Evolutionary conservation across 1,139 yeast species (phyloP), one percentile per base, ranked within the genome.

Genomic region (Yamadazyma siamensis): DNA sequence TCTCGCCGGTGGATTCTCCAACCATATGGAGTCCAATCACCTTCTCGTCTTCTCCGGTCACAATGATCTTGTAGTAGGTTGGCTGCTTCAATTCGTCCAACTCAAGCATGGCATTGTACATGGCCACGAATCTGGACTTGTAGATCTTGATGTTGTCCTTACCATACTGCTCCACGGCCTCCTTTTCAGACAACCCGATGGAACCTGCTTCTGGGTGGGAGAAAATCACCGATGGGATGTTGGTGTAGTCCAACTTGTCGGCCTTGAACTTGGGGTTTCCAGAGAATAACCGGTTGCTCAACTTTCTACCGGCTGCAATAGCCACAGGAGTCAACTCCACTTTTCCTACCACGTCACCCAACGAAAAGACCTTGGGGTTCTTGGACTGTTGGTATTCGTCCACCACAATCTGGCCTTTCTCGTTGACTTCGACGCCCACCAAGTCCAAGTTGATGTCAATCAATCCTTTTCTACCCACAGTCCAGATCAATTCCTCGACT

Each of bases 131-230:
- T 52, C 71, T 76, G 39, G 96, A 76, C 45, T 75, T 76, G 71
- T 91, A 91, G 29, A 84, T 63, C 65, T 88, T 94, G 54, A 91
- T 58, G 47, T 86, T 74, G 15, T 80, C 91, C 49, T 75, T 69
- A 38, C 98, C 98, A 52, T 73, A 89, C 62, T 87, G 67, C 34
- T 65, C 77, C 39, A 73, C 65, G 24, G 98, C 98, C 44, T 78
- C 78, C 36, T 69, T 65, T 56, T 89, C 94, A 32, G 85, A 68
- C 35, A 91, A 62, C 31, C 99, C 99, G 56, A 89, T 80, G 7
- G 94, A 75, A 32, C 96, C 98, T 12, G 94, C 94, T 62, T 91
- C 98, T 18, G 99, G 99, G 59, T 91, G 99, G 3, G 96, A 80
- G 58, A 94, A 91, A 15, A 91, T 74, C 11, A 82, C 98, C 25